Base-by-base conservation (phyloP, 2,329 filamentous ascomycete species). In the Aspergillus amoenus region DNA sequence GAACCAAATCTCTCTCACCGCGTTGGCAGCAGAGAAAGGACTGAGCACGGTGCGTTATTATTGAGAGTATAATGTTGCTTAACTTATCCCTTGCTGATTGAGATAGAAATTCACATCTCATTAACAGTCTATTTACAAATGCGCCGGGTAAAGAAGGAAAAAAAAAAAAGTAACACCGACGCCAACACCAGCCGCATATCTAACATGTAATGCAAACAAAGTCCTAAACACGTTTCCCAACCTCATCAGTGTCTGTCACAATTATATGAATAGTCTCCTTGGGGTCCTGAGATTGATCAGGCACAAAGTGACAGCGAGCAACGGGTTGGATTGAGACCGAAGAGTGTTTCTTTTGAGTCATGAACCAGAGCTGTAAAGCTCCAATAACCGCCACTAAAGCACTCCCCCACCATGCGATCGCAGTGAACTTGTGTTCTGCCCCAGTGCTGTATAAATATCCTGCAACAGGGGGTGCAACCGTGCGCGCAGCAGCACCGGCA, bases 401-500 rank as follows among this genome's bases (percentile, higher is more conserved):
- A 56, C 82, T 85, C 17, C 74, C 80, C 83, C 84, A 87, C 84
- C 84, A 87, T 2, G 85, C 82, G 43, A 88, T 69, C n/a, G 83
- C 82, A 2, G 84, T 86, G 58, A 84, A 84, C 9, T 80, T 76
- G 24, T 84, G 74, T 22, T 81, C 73, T 32, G 80, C 82, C 4
- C 86, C 86, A 3, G 84, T 67, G 15, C 84, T 84, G 64, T 90
- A 91, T 4, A 91, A 77, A 32, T 86, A 79, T 2, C 88, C 88
- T 2, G 86, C 85, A 27, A 90, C 73, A 0, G 88, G 88, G 21
- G 87, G 88, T 1, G 87, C 86, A 40, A 90, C 69, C 0, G 86
- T 90, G n/a, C 88, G 81, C 57, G 86, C 87, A 4, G 85, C 83
- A 18, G 88, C 89, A n/a, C 87, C 88, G 2, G 84, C 87, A 3